Evolutionary conservation across 768 basidiomycete species (phyloP).

Genomic region (Leucocoprinus birnbaumii): DNA sequence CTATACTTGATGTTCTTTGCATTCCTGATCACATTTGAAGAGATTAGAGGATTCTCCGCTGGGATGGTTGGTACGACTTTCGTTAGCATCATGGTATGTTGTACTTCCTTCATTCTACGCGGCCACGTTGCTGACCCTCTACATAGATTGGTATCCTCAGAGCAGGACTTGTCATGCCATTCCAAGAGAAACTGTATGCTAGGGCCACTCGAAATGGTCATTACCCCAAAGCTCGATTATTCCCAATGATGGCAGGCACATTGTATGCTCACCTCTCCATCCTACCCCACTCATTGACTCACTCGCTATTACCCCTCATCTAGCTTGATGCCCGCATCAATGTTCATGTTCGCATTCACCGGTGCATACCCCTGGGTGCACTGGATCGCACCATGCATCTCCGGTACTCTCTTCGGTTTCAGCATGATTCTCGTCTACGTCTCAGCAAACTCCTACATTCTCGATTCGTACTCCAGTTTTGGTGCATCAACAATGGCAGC

Average conservation of each 20-base stretch:
- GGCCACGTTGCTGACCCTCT: background rate
- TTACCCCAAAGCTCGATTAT: slow-evolving; percentile 42
- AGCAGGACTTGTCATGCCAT: slow-evolving; percentile 27
- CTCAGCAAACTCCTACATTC: slow-evolving; percentile 42
- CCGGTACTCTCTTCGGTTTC: slow-evolving; percentile 36
- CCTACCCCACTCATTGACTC: background rate
- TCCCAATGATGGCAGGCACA: slow-evolving; percentile 38
- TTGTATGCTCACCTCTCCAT: slow-evolving; percentile 24
- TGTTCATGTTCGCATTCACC: slow-evolving; percentile 44
- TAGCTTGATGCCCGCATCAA: slow-evolving; percentile 34
- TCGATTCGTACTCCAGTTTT: slow-evolving; percentile 38
- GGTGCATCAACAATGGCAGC: slow-evolving; percentile 45
- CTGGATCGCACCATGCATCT: slow-evolving; percentile 36
- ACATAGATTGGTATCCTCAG: slow-evolving; percentile 30
- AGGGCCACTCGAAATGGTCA: slow-evolving; percentile 28
- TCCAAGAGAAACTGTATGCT: slow-evolving; percentile 31
- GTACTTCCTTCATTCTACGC: background rate
- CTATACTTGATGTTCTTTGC: slow-evolving; percentile 40
- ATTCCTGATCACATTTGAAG: slow-evolving; percentile 39
- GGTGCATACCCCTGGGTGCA: slow-evolving; percentile 36
- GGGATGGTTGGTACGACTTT: slow-evolving; percentile 41
- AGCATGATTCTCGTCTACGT: slow-evolving; percentile 42
- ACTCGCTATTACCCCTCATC: background rate
- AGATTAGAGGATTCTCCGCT: slow-evolving; percentile 34
- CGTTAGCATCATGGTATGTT: slow-evolving; percentile 38